These are phyloP conservation scores for Maudiozyma turicensis DNA, from an alignment of 805 yeast species.

Conservation along the genomic window DNA sequence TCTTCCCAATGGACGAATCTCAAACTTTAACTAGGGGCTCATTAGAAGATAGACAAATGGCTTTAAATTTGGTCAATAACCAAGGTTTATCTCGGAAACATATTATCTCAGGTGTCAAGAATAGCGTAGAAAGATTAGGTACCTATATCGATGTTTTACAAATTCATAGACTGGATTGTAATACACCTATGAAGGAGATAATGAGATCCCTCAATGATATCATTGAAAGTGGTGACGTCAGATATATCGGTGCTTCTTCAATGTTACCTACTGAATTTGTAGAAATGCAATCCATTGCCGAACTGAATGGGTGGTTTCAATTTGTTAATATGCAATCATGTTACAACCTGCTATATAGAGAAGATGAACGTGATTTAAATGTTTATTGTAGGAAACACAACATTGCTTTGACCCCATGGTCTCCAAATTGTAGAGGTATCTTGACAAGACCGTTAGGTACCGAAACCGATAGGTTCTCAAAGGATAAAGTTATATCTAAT, in stretches of 20 bases:
- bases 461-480: slow-evolving; percentile 5
- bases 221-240: slow-evolving; percentile 29
- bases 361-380: slow-evolving; percentile 56
- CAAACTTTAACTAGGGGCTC: background rate
- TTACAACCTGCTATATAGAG: slow-evolving; percentile 46
- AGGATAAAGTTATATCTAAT: slow-evolving; percentile 35
- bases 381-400: slow-evolving; percentile 42
- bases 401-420: slow-evolving; percentile 52
- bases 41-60: background rate
- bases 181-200: slow-evolving; percentile 39
- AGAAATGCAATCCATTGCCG: slow-evolving; percentile 46
- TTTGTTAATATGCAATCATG: slow-evolving; percentile 49
- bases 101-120: slow-evolving; percentile 35
- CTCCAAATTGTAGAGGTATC: slow-evolving; percentile 47
- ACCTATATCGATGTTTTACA: slow-evolving; percentile 41
- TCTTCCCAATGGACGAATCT: slow-evolving; percentile 24
- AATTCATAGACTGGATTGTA: slow-evolving; percentile 42
- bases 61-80: slow-evolving; percentile 26
- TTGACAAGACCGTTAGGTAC: slow-evolving; percentile 38
- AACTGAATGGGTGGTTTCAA: slow-evolving; percentile 31
- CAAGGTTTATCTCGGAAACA: slow-evolving; percentile 39
- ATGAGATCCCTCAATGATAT: slow-evolving; percentile 43
- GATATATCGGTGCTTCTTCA: slow-evolving; percentile 39
- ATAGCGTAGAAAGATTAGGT: slow-evolving; percentile 37
- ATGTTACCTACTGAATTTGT: slow-evolving; percentile 50